phyloP scores from a whole-genome alignment of 2,329 filamentous ascomycete species.

The Bisporella sp. region DNA sequence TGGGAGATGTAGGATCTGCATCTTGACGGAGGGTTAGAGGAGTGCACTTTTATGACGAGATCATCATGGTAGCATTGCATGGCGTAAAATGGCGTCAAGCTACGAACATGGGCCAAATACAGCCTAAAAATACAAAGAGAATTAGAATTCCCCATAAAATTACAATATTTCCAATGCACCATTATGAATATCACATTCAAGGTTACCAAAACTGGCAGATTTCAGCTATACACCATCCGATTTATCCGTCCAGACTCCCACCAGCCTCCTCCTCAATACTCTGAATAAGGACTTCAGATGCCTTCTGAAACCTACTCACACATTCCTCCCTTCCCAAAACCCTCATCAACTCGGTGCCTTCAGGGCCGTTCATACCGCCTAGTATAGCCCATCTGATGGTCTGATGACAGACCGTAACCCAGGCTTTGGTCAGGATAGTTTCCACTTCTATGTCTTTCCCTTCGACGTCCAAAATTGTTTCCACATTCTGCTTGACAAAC shows the following conservation, averaged over 20 bases:
- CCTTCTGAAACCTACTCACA: slow-evolving; percentile 29
- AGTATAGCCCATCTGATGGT: slow-evolving; percentile 51
- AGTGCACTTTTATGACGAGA: neutral
- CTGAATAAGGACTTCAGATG: slow-evolving; percentile 9
- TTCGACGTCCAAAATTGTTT: neutral
- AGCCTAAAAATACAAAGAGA: neutral
- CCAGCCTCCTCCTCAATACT: neutral
- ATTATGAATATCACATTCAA: too few species aligned
- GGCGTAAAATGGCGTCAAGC: slow-evolving; percentile 3
- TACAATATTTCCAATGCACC: too few species aligned
- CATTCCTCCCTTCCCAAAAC: slow-evolving; percentile 47
- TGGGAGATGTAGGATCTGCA: slow-evolving; percentile 11
- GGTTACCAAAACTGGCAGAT: too few species aligned
- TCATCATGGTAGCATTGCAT: neutral
- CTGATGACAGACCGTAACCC: slow-evolving; percentile 41
- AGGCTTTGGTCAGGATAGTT: slow-evolving; percentile 15
- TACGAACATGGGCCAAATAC: neutral
- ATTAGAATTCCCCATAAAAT: neutral
- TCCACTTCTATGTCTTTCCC: neutral
- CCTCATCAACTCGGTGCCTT: slow-evolving; percentile 44
- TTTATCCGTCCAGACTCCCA: neutral
- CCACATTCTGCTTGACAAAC: slow-evolving; percentile 2
- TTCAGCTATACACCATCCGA: too few species aligned
- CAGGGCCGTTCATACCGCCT: slow-evolving; percentile 44
- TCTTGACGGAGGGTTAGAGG: neutral